phyloP scores from a whole-genome alignment of 2,329 filamentous ascomycete genomes.

The Calonectria ilicicola region DNA sequence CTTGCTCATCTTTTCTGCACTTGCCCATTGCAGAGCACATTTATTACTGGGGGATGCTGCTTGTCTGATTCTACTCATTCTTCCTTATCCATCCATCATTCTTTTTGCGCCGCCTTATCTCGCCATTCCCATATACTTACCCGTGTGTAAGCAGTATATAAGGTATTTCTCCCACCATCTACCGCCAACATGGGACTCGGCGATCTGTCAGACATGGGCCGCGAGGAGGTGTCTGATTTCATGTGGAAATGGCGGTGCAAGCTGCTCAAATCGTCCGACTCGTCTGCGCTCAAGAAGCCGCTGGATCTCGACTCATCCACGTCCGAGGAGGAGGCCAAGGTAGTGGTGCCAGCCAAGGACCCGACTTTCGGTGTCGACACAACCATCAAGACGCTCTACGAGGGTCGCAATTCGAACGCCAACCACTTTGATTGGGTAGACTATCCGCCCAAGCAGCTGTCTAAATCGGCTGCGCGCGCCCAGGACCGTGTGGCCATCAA shows the following conservation, averaged over 20 bases:
- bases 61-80: neutral
- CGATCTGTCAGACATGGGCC: conserved; percentile 25
- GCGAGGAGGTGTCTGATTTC: conserved; percentile 42
- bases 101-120: neutral
- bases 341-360: conserved; percentile 32
- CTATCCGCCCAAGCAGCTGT: conserved; percentile 56
- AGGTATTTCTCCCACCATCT: neutral
- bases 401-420: conserved; percentile 44
- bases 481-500: conserved; percentile 58
- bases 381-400: conserved; percentile 55
- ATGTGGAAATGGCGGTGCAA: conserved; percentile 49
- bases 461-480: conserved; percentile 49
- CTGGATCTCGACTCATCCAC: conserved; percentile 31
- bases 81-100: neutral
- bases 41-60: neutral
- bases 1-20: neutral
- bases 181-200: conserved; percentile 25
- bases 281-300: conserved; percentile 30
- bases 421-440: conserved; percentile 52
- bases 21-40: neutral
- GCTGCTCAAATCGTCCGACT: conserved; percentile 37
- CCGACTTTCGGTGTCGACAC: conserved; percentile 45
- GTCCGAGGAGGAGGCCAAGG: conserved; percentile 26
- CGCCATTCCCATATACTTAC: neutral
- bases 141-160: neutral